A percentile compares a stretch with the other conserved stretches of the same genome.
phyloP scores from a whole-genome alignment of 352 stramenopile species.

The Achlya hypogyna region DNA sequence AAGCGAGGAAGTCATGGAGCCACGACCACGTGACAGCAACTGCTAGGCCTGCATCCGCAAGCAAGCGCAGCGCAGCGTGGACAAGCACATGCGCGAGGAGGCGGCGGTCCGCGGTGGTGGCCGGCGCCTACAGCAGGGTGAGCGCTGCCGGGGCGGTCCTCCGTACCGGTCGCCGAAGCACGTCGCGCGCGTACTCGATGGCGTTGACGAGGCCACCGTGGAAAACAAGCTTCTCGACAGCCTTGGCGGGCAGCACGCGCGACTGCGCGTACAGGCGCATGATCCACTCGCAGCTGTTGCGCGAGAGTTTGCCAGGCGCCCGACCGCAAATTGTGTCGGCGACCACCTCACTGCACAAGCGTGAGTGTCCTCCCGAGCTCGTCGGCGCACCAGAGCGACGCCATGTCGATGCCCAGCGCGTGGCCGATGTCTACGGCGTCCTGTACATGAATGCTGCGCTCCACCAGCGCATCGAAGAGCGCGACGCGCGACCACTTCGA shows the following conservation, averaged over 20 bases:
- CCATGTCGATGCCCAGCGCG: conserved; percentile 79
- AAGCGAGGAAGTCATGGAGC: conserved; percentile 25
- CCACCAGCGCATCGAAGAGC: conserved; percentile 64
- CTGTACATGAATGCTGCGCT: conserved; percentile 39
- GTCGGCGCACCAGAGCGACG: conserved; percentile 45
- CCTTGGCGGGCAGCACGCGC: conserved; percentile 49
- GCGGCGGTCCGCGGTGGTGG: background rate
- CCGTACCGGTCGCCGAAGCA: conserved; percentile 28
- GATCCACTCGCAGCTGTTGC: conserved; percentile 42
- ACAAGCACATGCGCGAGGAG: background rate
- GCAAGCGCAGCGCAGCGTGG: background rate
- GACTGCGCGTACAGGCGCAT: conserved; percentile 66
- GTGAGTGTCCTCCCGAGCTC: background rate
- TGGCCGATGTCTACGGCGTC: conserved; percentile 80
- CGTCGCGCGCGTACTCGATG: conserved; percentile 49
- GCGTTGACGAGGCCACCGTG: conserved; percentile 34
- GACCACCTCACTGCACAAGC: conserved; percentile 37
- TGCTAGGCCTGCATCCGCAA: background rate
- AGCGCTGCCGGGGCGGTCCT: too few relatives aligned
- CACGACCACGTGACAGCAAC: background rate
- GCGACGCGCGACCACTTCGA: conserved; percentile 75
- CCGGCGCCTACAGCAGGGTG: too few relatives aligned
- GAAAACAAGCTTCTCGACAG: conserved; percentile 50
- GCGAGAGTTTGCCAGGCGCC: conserved; percentile 22
- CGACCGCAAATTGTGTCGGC: conserved; percentile 63